phyloP scores from a whole-genome alignment of 768 basidiomycete species.

The Stropharia rugosoannulata region DNA sequence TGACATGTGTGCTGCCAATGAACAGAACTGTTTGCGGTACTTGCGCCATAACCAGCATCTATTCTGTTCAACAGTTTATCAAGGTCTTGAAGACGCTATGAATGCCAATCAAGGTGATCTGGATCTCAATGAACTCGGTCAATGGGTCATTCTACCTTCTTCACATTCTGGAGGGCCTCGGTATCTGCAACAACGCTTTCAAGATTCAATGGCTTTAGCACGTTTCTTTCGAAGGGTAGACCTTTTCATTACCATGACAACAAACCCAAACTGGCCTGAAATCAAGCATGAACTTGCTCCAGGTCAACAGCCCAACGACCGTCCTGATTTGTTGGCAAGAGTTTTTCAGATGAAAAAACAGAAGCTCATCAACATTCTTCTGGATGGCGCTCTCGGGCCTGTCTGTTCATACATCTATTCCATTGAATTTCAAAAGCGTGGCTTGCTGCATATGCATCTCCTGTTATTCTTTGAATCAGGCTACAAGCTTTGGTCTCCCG shows the following conservation, averaged over 20 bases:
- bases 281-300: slow-evolving; percentile 36
- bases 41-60: slow-evolving; percentile 29
- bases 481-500: no score
- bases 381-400: not conserved
- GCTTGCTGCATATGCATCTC: no score
- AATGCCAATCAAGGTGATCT: slow-evolving; percentile 16
- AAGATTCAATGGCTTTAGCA: slow-evolving; percentile 49
- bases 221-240: slow-evolving; percentile 35
- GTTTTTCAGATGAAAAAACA: slow-evolving; percentile 44
- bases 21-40: slow-evolving; percentile 35
- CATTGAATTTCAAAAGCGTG: no score
- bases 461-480: no score
- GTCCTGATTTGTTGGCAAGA: slow-evolving; percentile 45
- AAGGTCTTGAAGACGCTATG: slow-evolving; percentile 26
- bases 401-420: not conserved
- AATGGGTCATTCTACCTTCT: slow-evolving; percentile 37
- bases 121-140: slow-evolving; percentile 30
- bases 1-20: slow-evolving; percentile 32
- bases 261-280: slow-evolving; percentile 50
- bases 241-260: slow-evolving; percentile 52
- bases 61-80: slow-evolving; percentile 32
- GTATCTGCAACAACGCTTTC: slow-evolving; percentile 41
- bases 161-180: slow-evolving; percentile 37
- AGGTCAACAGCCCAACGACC: slow-evolving; percentile 33
- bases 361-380: slow-evolving; percentile 32